Evolutionary conservation across 495 filamentous ascomycete genomes (phyloP).

Genomic region (Penicillium canescens): DNA sequence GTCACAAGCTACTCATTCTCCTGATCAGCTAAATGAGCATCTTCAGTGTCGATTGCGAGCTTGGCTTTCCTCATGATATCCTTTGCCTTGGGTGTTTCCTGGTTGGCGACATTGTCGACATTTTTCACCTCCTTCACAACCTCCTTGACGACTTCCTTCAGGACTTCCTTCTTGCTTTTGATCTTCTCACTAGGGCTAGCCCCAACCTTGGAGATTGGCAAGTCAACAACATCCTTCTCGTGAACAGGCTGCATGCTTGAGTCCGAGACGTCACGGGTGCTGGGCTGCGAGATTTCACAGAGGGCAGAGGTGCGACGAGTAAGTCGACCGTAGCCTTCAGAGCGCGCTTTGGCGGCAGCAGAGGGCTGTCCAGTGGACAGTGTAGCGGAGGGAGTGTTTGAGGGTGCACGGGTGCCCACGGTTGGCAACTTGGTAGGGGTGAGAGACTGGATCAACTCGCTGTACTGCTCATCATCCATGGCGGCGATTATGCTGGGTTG

Average conservation of each 20-base stretch:
- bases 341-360: conserved; percentile 34
- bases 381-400: conserved; percentile 39
- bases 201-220: conserved; percentile 20
- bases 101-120: conserved; percentile 12
- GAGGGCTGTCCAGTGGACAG: conserved; percentile 30
- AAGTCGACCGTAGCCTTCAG: conserved; percentile 28
- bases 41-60: too few species aligned
- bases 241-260: conserved; percentile 28
- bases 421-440: conserved; percentile 41
- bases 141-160: conserved; percentile 32
- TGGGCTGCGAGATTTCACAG: conserved; percentile 27
- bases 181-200: conserved; percentile 37
- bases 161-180: conserved; percentile 28
- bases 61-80: too few species aligned
- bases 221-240: background rate
- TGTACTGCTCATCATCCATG: conserved; percentile 40
- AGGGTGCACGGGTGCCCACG: conserved; percentile 37
- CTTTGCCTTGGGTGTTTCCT: conserved; percentile 1
- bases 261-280: conserved; percentile 33
- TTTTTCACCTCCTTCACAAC: conserved; percentile 9
- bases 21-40: too few species aligned
- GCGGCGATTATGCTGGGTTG: conserved; percentile 38
- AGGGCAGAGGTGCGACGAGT: conserved; percentile 20
- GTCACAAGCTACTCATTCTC: too few species aligned
- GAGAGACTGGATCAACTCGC: conserved; percentile 40